These are phyloP conservation scores for Pichia sp. DNA, from an alignment of 1,139 yeast species.

Conservation along the genomic window DNA sequence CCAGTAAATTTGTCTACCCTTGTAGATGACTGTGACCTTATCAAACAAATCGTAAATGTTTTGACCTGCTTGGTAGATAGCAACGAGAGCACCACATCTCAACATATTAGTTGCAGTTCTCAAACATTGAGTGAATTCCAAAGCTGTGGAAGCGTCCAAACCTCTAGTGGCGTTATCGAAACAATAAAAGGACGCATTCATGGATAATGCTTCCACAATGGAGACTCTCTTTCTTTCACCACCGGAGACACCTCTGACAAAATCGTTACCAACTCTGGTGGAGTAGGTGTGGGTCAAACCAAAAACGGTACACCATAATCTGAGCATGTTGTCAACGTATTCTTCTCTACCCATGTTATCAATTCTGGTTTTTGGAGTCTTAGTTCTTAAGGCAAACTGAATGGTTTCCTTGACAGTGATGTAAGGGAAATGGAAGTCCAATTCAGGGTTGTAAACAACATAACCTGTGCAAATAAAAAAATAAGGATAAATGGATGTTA, in stretches of 20 bases:
- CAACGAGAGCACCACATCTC: constrained; percentile 57
- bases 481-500: neutral
- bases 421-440: constrained; percentile 58
- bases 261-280: constrained; percentile 51
- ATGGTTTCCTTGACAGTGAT: constrained; percentile 58
- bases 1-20: constrained; percentile 68
- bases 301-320: constrained; percentile 48
- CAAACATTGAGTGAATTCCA: constrained; percentile 63
- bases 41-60: constrained; percentile 70
- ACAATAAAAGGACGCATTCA: constrained; percentile 57
- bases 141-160: constrained; percentile 66
- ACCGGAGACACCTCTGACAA: constrained; percentile 75
- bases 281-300: constrained; percentile 52
- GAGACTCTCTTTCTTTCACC: constrained; percentile 84
- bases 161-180: constrained; percentile 77
- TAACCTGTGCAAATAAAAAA: constrained; percentile 28
- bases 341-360: constrained; percentile 41
- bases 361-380: constrained; percentile 50
- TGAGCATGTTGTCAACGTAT: constrained; percentile 42
- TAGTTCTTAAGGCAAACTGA: constrained; percentile 51
- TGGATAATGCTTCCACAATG: constrained; percentile 60
- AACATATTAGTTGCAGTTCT: constrained; percentile 53
- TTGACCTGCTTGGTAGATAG: constrained; percentile 76
- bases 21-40: constrained; percentile 63
- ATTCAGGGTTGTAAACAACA: constrained; percentile 54